Base-by-base conservation (phyloP, 768 basidiomycete genomes). In the Termitomyces sp. region DNA sequence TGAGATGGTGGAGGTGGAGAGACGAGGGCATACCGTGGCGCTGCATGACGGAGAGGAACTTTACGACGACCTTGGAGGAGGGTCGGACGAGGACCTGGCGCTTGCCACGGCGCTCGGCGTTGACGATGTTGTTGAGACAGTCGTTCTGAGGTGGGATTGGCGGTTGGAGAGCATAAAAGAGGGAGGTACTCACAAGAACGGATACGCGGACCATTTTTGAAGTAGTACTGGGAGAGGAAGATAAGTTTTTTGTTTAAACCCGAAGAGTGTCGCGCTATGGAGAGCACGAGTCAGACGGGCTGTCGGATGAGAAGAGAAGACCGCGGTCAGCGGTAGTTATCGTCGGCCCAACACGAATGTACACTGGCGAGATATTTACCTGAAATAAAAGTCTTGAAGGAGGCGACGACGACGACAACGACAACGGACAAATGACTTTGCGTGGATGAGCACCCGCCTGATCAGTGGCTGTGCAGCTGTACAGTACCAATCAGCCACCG, bases 51-150 rank as follows among this genome's bases (percentile, higher is more conserved):
- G 86, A 89, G 63, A 99, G 78, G 77, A 98, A 97, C 75, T 97
- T 97, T 63, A 99, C 88, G 60, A 98, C 85, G 71, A 99, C 97
- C 78, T 99, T 99, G 62, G 94, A 96, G 4, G 91, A 93, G 53
- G 97, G 97, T 48, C 96, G 87, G 74, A 99, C 85, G 66, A 99
- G 88, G 59, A 99, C 97, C 78, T 99, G 97, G 67, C 97, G 93
- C 82, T 99, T 99, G 68, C 97, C 97, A 69, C 94, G 91, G 71
- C 94, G 93, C 81, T 98, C 97, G 68, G 97, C 97, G 64, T 99
- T 99, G 86, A 97, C 93, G 63, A 98, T 97, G 85, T 91, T 96
- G 86, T 96, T 98, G 25, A 80, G 66, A 73, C 75, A 77, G 67
- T 79, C 79, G 62, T 79, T 79, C 78, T 79, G 46, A 0, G 35